Base-by-base conservation (phyloP, 768 basidiomycete genomes). In the Krasilnikovozyma curviuscula region DNA sequence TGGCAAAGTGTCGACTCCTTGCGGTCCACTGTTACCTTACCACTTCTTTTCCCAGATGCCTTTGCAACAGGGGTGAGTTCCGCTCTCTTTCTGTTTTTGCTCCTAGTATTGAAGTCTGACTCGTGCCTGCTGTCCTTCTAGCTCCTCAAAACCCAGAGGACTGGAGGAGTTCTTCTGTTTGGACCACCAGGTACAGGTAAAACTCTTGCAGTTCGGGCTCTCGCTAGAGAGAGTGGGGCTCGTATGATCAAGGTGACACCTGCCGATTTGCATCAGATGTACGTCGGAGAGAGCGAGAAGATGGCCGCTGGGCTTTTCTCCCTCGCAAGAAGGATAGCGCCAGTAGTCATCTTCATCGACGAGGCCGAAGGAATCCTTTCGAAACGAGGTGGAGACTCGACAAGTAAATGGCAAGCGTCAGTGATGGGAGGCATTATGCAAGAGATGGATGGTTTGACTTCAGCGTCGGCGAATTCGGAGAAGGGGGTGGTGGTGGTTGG, bases 301-400 rank as follows among this genome's bases (percentile, higher is more conserved):
- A 16, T 46, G 23, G 88, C 93, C 30, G 76, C 77, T 48, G 82
- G 82, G 0, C 79, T 88, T 16, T 95, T 95, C 65, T 75, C 77
- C 29, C 72, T 95, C 14, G 88, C 88, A 4, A 73, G 88, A 30
- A 72, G 75, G 35, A 64, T 93, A 7, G 80, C 85, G 0, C 89
- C 88, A 3, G 91, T 86, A 55, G 84, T 95, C 40, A 73, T 95
- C 30, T 95, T 95, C 68, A 67, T 95, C 50, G 88, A 95, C 62
- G 88, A 95, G 64, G 81, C 91, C 44, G 88, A 95, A 57, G n/a
- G n/a, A n/a, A n/a, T n/a, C n/a, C n/a, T n/a, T n/a, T n/a, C n/a
- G n/a, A n/a, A n/a, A n/a, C n/a, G n/a, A n/a, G n/a, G n/a, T n/a
- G n/a, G n/a, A n/a, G n/a, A n/a, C n/a, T n/a, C n/a, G n/a, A n/a